phyloP scores from a whole-genome alignment of 768 basidiomycete species.

The Candolleomyces efflorescens region DNA sequence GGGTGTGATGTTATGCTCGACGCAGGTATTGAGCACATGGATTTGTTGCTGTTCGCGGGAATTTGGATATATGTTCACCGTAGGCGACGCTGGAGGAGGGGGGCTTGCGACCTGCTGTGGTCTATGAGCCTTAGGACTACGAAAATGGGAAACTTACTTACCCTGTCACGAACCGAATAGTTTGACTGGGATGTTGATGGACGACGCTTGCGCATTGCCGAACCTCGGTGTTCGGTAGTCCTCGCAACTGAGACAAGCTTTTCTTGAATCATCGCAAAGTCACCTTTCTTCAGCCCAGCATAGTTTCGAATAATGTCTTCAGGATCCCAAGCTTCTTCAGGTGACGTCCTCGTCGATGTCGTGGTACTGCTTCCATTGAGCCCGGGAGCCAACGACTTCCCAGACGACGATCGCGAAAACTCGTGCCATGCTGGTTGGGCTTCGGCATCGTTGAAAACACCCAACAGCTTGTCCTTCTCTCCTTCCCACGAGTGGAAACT shows the following conservation, averaged over 20 bases:
- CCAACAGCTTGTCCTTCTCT: constrained; percentile 50
- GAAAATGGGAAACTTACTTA: constrained; percentile 19
- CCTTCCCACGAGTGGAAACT: constrained; percentile 83
- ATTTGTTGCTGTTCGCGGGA: constrained; percentile 10
- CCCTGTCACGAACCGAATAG: constrained; percentile 57
- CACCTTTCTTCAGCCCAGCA: constrained; percentile 64
- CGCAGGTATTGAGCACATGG: constrained; percentile 9
- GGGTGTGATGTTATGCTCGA: constrained; percentile 1
- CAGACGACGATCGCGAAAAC: constrained; percentile 27
- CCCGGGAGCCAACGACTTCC: constrained; percentile 45
- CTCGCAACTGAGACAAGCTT: constrained; percentile 64
- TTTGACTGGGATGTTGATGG: constrained; percentile 84
- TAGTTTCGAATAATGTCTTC: constrained; percentile 64
- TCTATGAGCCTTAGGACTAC: constrained; percentile 11
- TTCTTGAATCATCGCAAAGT: constrained; percentile 71
- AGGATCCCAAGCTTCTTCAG: constrained; percentile 51
- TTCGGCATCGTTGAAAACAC: constrained; percentile 51
- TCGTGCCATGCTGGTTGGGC: constrained; percentile 64
- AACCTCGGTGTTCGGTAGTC: constrained; percentile 43
- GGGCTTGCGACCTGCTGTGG: constrained; percentile 53
- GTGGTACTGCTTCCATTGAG: constrained; percentile 24
- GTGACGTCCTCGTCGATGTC: constrained; percentile 28
- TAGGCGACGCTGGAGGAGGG: constrained; percentile 28
- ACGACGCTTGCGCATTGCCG: constrained; percentile 62
- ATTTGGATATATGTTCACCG: neutral